Conservation (phyloP, 371 early-diverging fungal species). For the Fennellomyces sp. region DNA sequence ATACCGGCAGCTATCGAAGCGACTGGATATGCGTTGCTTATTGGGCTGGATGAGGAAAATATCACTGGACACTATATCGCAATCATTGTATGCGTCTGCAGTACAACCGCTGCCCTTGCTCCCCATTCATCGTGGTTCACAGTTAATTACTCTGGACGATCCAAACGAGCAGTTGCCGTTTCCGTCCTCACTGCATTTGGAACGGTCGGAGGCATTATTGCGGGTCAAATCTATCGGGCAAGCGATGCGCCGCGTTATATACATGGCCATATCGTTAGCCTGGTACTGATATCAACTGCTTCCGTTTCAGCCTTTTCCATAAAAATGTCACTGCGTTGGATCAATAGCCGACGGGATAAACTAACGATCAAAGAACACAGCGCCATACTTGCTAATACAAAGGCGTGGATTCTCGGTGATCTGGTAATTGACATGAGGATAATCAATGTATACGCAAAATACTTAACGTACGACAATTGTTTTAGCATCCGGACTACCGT, state of each 20-base stretch:
- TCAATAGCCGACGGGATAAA: too few species aligned
- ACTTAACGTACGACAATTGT: too few species aligned
- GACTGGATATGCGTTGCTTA: conserved; percentile 65
- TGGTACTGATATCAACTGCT: too few species aligned
- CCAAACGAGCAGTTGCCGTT: conserved; percentile 63
- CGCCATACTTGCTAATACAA: too few species aligned
- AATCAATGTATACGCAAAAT: too few species aligned
- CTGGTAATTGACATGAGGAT: too few species aligned
- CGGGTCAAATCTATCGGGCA: background rate
- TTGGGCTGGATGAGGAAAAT: conserved; percentile 25
- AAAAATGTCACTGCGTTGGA: too few species aligned
- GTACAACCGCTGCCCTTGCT: conserved; percentile 56
- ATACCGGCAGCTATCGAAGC: conserved; percentile 56
- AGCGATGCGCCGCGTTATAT: background rate
- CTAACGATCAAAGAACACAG: too few species aligned
- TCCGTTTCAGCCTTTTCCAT: too few species aligned
- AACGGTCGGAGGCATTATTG: background rate
- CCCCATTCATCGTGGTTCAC: conserved; percentile 60
- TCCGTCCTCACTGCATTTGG: conserved; percentile 27
- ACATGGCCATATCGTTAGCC: background rate
- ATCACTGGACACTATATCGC: conserved; percentile 52
- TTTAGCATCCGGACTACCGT: too few species aligned
- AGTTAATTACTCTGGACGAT: conserved; percentile 63
- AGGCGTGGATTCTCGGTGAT: too few species aligned
- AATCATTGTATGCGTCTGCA: conserved; percentile 49